Evolutionary conservation across 371 early-diverging fungal species (phyloP).

Genomic region (Catenaria anguillulae): DNA sequence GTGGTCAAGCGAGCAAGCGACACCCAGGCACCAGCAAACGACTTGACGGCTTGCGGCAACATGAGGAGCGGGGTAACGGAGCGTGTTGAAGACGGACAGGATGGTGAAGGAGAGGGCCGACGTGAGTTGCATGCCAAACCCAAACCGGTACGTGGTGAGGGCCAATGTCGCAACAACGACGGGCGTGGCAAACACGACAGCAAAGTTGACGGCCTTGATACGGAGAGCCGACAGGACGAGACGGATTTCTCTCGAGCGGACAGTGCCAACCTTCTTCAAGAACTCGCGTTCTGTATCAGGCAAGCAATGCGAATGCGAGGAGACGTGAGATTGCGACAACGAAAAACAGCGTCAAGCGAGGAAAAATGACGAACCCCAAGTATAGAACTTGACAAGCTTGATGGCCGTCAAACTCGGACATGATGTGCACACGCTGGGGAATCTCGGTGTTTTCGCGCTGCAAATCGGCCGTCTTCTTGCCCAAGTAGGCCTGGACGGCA

Average conservation of each 20-base stretch:
- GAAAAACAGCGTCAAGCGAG: slow-evolving; percentile 24
- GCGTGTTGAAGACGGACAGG: slow-evolving; percentile 44
- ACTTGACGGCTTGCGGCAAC: slow-evolving; percentile 48
- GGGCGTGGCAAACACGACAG: slow-evolving; percentile 45
- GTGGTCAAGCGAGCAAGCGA: slow-evolving; percentile 39
- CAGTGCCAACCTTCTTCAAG: slow-evolving; percentile 18
- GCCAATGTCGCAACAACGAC: slow-evolving; percentile 30
- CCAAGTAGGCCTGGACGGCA: slow-evolving; percentile 45
- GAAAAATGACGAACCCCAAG: slow-evolving; percentile 51
- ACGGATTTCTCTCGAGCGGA: slow-evolving; percentile 32
- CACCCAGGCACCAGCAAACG: slow-evolving; percentile 21
- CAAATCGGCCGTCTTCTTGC: slow-evolving; percentile 24
- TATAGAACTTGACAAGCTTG: slow-evolving; percentile 59
- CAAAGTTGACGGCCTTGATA: slow-evolving; percentile 34
- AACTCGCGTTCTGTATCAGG: slow-evolving; percentile 13
- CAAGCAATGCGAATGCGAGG: background rate
- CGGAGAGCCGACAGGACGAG: slow-evolving; percentile 27
- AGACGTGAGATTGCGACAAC: too few species aligned
- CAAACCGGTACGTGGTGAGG: background rate
- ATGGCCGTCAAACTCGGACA: slow-evolving; percentile 59
- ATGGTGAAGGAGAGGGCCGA: slow-evolving; percentile 38
- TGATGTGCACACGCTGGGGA: slow-evolving; percentile 43
- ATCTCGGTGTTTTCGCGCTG: slow-evolving; percentile 22
- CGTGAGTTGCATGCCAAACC: slow-evolving; percentile 20
- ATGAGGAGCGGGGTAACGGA: slow-evolving; percentile 47